These are phyloP conservation scores for Neonectria faginata DNA, from an alignment of 2,329 filamentous ascomycete species.

Conservation along the genomic window DNA sequence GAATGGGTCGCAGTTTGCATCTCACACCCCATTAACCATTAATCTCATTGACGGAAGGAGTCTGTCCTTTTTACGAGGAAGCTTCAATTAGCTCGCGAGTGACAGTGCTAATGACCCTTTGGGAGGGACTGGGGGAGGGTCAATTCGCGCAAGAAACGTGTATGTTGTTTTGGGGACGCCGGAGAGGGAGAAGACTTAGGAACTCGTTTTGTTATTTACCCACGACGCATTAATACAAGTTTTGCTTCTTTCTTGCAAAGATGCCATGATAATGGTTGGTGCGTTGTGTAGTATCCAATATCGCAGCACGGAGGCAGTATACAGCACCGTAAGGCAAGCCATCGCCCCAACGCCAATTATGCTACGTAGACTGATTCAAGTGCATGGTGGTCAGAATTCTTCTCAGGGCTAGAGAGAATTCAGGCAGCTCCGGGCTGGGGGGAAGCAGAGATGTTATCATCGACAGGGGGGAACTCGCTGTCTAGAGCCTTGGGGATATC, in stretches of 20 bases:
- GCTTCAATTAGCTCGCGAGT: conserved; percentile 38
- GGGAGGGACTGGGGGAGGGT: conserved; percentile 31
- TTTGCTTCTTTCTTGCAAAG: conserved; percentile 33
- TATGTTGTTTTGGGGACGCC: conserved; percentile 41
- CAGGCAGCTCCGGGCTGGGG: conserved; percentile 19
- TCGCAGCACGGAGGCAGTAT: conserved; percentile 2
- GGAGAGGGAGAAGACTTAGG: conserved; percentile 20
- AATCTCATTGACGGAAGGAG: conserved; percentile 29
- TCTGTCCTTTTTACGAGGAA: conserved; percentile 30
- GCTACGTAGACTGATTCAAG: conserved; percentile 18
- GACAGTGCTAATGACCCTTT: conserved; percentile 36
- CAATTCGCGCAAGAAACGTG: conserved; percentile 39
- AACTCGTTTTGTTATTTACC: conserved; percentile 35
- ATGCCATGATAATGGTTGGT: neutral
- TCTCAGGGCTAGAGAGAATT: neutral
- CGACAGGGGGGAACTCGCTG: conserved; percentile 51
- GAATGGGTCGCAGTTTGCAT: conserved; percentile 40
- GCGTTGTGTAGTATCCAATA: neutral
- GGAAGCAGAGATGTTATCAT: conserved; percentile 28
- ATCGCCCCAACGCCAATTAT: conserved; percentile 28
- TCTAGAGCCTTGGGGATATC: conserved; percentile 47
- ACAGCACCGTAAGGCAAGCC: neutral
- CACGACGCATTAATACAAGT: conserved; percentile 39
- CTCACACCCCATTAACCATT: conserved; percentile 38
- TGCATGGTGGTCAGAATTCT: neutral